Conservation (phyloP, 257 asterid species). For the Scutellaria galericulata region DNA sequence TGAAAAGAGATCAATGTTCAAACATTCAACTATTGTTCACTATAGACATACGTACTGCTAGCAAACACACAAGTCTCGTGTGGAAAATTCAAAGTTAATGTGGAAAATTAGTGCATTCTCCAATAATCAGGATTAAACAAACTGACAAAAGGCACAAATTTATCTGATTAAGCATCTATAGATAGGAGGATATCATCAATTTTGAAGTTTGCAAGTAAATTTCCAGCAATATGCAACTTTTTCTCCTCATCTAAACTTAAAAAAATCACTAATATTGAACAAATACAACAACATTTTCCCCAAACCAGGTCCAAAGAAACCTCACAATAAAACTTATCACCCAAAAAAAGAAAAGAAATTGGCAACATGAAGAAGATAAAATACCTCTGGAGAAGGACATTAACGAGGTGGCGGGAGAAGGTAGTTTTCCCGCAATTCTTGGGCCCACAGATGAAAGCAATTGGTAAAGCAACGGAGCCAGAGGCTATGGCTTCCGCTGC, state of each 20-base stretch:
- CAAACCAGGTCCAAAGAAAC: conserved; percentile 26
- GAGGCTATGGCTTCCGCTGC: conserved; percentile 64
- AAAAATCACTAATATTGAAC: neutral
- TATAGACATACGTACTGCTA: neutral
- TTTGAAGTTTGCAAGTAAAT: conserved; percentile 11
- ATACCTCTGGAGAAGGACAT: conserved; percentile 79
- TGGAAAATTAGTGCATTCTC: conserved; percentile 4
- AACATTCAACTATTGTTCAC: neutral
- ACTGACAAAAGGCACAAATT: conserved; percentile 10
- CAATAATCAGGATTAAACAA: conserved; percentile 15
- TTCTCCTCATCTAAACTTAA: neutral
- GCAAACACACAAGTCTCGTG: conserved; percentile 5
- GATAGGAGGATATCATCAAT: neutral
- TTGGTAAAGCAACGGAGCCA: conserved; percentile 50
- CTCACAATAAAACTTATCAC: neutral
- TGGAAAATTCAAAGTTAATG: neutral
- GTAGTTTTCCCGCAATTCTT: conserved; percentile 90
- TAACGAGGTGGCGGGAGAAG: conserved; percentile 84
- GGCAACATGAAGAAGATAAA: neutral
- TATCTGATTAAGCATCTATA: neutral
- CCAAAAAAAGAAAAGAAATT: neutral
- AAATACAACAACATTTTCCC: conserved; percentile 11
- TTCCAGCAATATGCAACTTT: conserved; percentile 12
- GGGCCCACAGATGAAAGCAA: conserved; percentile 80
- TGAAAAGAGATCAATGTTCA: conserved; percentile 38